phyloP scores from a whole-genome alignment of 2,329 filamentous ascomycete species.

The Orbilia blumenaviensis region DNA sequence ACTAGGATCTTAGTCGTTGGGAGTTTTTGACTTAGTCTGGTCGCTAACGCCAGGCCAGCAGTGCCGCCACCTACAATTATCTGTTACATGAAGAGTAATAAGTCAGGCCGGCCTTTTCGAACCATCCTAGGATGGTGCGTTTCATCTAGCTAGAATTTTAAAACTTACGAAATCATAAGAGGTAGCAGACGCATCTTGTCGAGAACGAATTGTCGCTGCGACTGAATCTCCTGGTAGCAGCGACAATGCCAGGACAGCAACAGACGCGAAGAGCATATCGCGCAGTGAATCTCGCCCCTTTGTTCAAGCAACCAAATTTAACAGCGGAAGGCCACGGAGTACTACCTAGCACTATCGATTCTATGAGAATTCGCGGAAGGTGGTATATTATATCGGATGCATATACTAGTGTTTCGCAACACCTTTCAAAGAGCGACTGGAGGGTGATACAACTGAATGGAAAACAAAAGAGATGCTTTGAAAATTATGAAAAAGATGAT shows the following conservation, averaged over 20 bases:
- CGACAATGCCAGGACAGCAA: constrained; percentile 31
- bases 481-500: not conserved
- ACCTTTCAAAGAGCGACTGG: not conserved
- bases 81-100: not conserved
- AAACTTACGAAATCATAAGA: constrained; percentile 48
- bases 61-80: constrained; percentile 52
- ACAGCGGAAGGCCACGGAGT: no score
- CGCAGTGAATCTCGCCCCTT: not conserved
- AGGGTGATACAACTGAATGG: not conserved
- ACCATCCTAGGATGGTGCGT: no score
- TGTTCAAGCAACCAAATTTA: not conserved
- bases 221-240: constrained; percentile 25
- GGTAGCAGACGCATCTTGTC: constrained; percentile 11
- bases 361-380: not conserved
- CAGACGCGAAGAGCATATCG: constrained; percentile 34
- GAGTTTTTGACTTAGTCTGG: constrained; percentile 45
- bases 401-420: constrained; percentile 4
- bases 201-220: constrained; percentile 33
- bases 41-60: constrained; percentile 44
- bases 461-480: constrained; percentile 5
- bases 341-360: no score
- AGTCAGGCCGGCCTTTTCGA: no score
- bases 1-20: constrained; percentile 37
- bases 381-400: no score
- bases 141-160: no score